phyloP scores from a whole-genome alignment of 169 alveolate genomes.

The Babesia caballi region DNA sequence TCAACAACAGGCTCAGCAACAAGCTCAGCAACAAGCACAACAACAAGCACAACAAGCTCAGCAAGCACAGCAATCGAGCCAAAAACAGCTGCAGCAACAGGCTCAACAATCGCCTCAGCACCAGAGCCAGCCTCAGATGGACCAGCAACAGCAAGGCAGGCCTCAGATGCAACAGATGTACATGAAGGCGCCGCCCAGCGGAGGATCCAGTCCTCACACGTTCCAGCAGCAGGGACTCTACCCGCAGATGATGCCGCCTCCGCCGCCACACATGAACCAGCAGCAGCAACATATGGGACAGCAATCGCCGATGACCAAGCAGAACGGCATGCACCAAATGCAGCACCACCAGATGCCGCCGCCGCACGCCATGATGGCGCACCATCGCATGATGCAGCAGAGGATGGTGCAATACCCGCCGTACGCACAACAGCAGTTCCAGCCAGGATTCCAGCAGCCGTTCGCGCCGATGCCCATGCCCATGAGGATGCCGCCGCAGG shows the following conservation, averaged over 20 bases:
- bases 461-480: slow-evolving; percentile 24
- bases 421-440: slow-evolving; percentile 31
- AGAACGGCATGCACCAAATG: slow-evolving; percentile 21
- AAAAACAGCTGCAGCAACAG: background rate
- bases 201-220: slow-evolving; percentile 58
- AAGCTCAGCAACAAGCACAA: background rate
- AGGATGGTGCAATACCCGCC: slow-evolving; percentile 28
- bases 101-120: background rate
- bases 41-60: background rate
- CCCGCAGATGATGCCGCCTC: slow-evolving; percentile 14
- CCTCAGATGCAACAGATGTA: slow-evolving; percentile 45
- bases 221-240: slow-evolving; percentile 50
- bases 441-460: slow-evolving; percentile 1
- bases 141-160: slow-evolving; percentile 18
- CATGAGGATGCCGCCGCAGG: slow-evolving; percentile 29
- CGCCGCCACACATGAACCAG: slow-evolving; percentile 10
- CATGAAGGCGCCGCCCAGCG: slow-evolving; percentile 38
- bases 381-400: slow-evolving; percentile 27
- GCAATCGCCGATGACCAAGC: slow-evolving; percentile 44
- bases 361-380: slow-evolving; percentile 41
- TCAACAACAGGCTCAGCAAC: background rate
- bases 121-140: background rate
- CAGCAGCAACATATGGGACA: slow-evolving; percentile 55
- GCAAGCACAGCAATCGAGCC: background rate
- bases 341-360: slow-evolving; percentile 30